phyloP scores from a whole-genome alignment of 2,329 filamentous ascomycete genomes.

The Colletotrichum ledebouriae region DNA sequence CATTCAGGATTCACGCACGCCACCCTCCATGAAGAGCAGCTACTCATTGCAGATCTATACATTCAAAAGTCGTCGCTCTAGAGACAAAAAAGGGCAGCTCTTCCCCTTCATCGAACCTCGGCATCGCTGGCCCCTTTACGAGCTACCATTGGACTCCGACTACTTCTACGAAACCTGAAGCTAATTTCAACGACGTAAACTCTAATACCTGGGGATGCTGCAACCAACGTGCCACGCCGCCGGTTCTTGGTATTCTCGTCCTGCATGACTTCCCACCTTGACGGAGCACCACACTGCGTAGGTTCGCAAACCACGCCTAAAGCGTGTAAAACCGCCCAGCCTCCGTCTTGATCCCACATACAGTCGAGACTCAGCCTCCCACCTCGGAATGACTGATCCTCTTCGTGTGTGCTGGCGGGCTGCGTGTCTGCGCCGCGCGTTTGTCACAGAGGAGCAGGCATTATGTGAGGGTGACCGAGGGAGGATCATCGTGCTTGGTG shows the following conservation, averaged over 20 bases:
- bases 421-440: constrained; percentile 18
- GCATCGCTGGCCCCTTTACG: constrained; percentile 16
- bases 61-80: no score
- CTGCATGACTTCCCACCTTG: neutral
- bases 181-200: constrained; percentile 33
- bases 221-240: constrained; percentile 20
- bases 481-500: constrained; percentile 13
- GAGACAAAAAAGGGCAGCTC: no score
- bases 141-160: neutral
- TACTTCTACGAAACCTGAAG: constrained; percentile 11
- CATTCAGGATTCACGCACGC: no score
- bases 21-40: no score
- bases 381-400: neutral
- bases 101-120: constrained; percentile 31
- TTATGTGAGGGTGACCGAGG: constrained; percentile 13
- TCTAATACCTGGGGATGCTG: no score
- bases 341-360: constrained; percentile 4
- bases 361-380: neutral
- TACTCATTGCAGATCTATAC: no score
- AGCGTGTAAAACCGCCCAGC: constrained; percentile 23
- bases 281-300: neutral
- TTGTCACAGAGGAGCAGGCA: neutral
- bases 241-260: constrained; percentile 15
- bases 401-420: neutral
- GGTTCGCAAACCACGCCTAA: constrained; percentile 35